Percentiles rank a stretch among this genome's conserved stretches.
Evolutionary conservation across 768 basidiomycete genomes (phyloP).

Genomic region (Chlorophyllum brunneum): DNA sequence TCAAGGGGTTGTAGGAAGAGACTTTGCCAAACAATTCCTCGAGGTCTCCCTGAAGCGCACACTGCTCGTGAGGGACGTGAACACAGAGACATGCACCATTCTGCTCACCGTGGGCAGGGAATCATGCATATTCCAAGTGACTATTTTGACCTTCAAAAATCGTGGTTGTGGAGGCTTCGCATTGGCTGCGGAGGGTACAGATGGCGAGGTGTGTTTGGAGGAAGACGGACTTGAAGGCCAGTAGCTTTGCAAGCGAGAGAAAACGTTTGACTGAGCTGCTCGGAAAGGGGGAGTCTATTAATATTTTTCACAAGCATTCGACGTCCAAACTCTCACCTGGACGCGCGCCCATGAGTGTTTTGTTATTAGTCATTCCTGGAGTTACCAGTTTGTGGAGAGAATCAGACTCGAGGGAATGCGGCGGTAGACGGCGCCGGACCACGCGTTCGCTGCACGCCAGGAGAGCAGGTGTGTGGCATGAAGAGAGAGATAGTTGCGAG

Average conservation of each 20-base stretch:
- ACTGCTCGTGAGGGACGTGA: background rate
- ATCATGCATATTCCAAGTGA: constrained; percentile 89
- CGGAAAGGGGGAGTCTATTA: background rate
- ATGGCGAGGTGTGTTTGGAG: background rate
- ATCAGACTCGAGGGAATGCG: background rate
- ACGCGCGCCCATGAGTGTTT: background rate
- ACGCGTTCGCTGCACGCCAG: constrained; percentile 9
- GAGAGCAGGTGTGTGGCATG: background rate
- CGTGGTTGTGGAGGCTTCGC: background rate
- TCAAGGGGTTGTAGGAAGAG: constrained; percentile 33
- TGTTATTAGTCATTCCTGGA: background rate
- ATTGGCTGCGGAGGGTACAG: background rate
- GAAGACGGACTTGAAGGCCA: constrained; percentile 4
- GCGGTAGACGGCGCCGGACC: background rate
- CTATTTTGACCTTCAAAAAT: constrained; percentile 58
- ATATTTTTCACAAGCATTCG: background rate
- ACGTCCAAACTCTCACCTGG: background rate
- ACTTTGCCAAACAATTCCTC: constrained; percentile 68
- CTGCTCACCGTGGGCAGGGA: constrained; percentile 63
- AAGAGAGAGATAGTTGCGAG: background rate
- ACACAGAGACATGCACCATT: background rate
- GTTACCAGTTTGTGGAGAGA: background rate
- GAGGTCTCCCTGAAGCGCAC: constrained; percentile 57
- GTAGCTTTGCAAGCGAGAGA: constrained; percentile 5
- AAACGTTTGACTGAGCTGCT: background rate